A percentile compares a stretch with the other conserved stretches of the same genome.
phyloP scores from a whole-genome alignment of 192 early-diverging fungal genomes.

The Chytriomyces confervae region DNA sequence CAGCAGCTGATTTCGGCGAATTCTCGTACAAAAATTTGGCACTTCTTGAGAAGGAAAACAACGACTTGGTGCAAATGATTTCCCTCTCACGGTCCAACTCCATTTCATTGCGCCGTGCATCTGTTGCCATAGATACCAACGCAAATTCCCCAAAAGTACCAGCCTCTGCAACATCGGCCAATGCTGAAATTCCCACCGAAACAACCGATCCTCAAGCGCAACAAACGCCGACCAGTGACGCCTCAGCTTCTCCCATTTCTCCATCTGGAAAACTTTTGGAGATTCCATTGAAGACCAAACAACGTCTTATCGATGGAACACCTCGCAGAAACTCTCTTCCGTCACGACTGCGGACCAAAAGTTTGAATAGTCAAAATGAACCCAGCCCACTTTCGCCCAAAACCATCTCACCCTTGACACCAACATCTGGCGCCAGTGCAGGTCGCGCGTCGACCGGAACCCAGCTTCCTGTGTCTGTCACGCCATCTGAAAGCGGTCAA shows the following conservation, averaged over 20 bases:
- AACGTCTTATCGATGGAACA: conserved; percentile 25
- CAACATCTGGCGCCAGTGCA: neutral
- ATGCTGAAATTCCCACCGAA: too few relatives aligned
- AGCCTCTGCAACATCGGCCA: too few relatives aligned
- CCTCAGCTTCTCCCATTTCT: conserved; percentile 19
- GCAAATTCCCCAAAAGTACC: too few relatives aligned
- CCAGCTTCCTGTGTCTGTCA: conserved; percentile 10
- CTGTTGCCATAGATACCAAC: neutral
- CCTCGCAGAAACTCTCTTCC: conserved; percentile 51
- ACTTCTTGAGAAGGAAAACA: conserved; percentile 87
- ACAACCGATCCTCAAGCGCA: neutral
- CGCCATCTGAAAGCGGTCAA: conserved; percentile 26
- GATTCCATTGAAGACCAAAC: conserved; percentile 24
- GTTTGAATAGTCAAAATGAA: conserved; percentile 36
- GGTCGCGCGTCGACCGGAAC: conserved; percentile 13
- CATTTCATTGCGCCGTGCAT: conserved; percentile 8
- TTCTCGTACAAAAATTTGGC: conserved; percentile 92
- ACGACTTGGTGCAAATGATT: conserved; percentile 81
- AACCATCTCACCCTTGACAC: conserved; percentile 10
- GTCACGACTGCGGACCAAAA: conserved; percentile 43
- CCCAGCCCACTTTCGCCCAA: conserved; percentile 13
- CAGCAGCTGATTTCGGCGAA: conserved; percentile 77
- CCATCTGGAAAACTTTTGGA: conserved; percentile 24
- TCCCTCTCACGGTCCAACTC: conserved; percentile 61
- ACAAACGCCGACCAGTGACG: neutral